Base-by-base conservation (phyloP, 1,139 yeast genomes). In the Magnusiomyces suaveolens region DNA sequence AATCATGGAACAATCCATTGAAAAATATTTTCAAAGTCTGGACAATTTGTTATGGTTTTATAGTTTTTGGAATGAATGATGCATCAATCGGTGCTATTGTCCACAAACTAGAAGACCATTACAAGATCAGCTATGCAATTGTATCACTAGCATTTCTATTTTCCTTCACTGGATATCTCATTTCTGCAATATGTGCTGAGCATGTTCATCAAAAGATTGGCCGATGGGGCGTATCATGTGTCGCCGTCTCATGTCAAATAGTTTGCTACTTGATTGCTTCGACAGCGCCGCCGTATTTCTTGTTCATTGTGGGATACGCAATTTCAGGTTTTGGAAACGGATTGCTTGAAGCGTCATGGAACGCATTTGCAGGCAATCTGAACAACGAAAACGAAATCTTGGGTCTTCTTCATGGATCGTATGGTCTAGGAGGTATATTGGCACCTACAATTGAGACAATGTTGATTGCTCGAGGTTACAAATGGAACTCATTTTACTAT, bases 251-350 rank as follows among this genome's bases (percentile, higher is more conserved):
- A 1, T 62, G 68, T 51, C 71, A 75, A 23, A 59, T 70, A 24
- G 52, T 72, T 3, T 75, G 76, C 72, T 76, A 69, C 61, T 65
- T 73, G 0, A 64, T 77, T 2, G 73, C 75, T n/a, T 62, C 72
- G 50, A 73, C 75, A 50, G 74, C 60, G 66, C 81, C 58, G 58
- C 71, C 71, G 1, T 67, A 62, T 52, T 64, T 69, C 3, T 56
- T 76, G 2, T 73, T 78, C 14, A 81, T 79, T 18, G 64, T 75
- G 46, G 84, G 75, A 0, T 81, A 77, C 61, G 79, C 77, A 63
- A 69, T 81, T 60, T 82, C 83, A 1, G 87, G 87, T 0, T 63
- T 79, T 48, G 88, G 87, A 0, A 64, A 73, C 36, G 87, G 85
- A 1, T 67, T 74, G n/a, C 74, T 76, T 1, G 71, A 79, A 41